Base-by-base conservation (phyloP, 495 filamentous ascomycete species). In the Penicillium turbatum region DNA sequence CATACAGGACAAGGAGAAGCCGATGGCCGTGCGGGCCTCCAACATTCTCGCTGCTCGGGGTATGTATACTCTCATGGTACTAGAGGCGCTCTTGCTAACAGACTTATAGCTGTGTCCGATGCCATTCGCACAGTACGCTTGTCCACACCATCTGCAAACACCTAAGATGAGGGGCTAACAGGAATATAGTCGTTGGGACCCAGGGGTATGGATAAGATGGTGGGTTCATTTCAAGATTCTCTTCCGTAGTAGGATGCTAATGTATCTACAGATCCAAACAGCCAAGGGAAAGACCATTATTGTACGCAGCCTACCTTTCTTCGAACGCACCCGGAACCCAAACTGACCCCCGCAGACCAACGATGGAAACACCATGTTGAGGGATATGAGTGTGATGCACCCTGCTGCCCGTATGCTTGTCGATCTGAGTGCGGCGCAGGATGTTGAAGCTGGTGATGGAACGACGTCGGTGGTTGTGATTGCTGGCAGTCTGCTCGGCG, bases 391-490 rank as follows among this genome's bases (percentile, higher is more conserved):
- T 60, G 95, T 98, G 46, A 88, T 97, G 90, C 93, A 98, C 70
- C 93, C 93, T 34, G 92, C 93, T 51, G 93, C 93, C 37, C 93
- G 95, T 77, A 98, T 98, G 93, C 84, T 98, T 48, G 93, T 98
- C 59, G 91, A 98, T 67, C 82, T 98, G 45, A 92, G 90, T 62
- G 89, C 92, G 56, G 93, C 93, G 57, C 93, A 98, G 71, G 93
- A 98, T 79, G 89, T 98, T 55, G 93, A 98, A 71, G 93, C 93
- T 55, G 93, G 93, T 72, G 93, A 98, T 74, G 93, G 93, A 69
- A 98, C 93, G 51, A 98, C 93, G 32, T 97, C 93, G 5, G 93
- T 98, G 9, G 93, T 98, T 44, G 93, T 98, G 51, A 96, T 98
- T 69, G 90, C 89, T 59, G 93, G 93, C 59, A 95, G 90, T 71